Base-by-base conservation (phyloP, 768 basidiomycete species). In the Boletus sensibilis region DNA sequence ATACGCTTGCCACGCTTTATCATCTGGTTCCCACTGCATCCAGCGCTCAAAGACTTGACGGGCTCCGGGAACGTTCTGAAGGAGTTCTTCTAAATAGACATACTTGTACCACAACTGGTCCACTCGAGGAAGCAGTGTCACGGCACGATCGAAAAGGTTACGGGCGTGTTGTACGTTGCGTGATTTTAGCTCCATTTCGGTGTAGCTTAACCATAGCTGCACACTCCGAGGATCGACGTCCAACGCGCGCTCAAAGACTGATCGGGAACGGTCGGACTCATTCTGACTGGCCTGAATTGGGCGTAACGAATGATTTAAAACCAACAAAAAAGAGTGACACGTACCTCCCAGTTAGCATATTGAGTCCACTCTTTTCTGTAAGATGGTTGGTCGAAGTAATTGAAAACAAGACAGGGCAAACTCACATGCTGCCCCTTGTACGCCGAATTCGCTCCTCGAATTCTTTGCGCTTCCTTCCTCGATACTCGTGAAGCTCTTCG, bases 21-120 rank as follows among this genome's bases (percentile, higher is more conserved):
- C 97, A 65, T 98, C 95, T 1, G 97, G 97, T 70, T 98, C 97
- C 97, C 97, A 98, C 62, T 92, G 84, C 94, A 98, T 96, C 97
- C 97, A 99, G 44, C 97, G 84, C 72, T 99, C 97, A 59, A 98
- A 99, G 53, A 98, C 93, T 69, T 98, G 96, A 10, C 97, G 86
- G 2, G 95, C 94, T 38, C 97, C 97, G 1, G 95, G 85, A 33
- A 99, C 88, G 67, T 99, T 98, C 65, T 95, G 90, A 13, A 99
- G 82, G 3, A 99, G 82, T 70, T 99, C 97, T 69, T 99, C 97
- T 52, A 99, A 84, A 73, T 97, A 98, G 56, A 99, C 96, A 54
- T 98, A 99, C 72, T 98, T 98, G 83, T 98, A 98, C 97, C 97
- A 98, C 8, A 99, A 81, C 68, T 96, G 90, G 71, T 99, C 95